These are phyloP conservation scores for Elsinoe arachidis DNA, from an alignment of 2,329 filamentous ascomycete genomes.

Conservation along the genomic window DNA sequence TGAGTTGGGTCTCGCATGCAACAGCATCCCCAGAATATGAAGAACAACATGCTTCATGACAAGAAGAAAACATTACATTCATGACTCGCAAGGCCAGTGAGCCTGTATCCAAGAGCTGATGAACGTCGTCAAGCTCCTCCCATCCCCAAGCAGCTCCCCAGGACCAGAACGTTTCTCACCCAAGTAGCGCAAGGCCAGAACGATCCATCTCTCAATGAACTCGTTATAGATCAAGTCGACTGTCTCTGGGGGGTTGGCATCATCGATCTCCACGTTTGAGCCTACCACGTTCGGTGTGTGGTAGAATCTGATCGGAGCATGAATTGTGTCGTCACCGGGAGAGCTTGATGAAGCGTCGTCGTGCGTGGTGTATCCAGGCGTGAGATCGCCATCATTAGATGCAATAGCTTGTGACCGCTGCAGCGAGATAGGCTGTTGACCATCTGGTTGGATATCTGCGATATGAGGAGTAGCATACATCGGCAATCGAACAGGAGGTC, in stretches of 20 bases:
- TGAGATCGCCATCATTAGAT: conserved; percentile 29
- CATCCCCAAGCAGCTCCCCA: conserved; percentile 44
- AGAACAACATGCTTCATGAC: no score
- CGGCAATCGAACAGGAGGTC: conserved; percentile 10
- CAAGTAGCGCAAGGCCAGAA: conserved; percentile 61
- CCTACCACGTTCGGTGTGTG: conserved; percentile 77
- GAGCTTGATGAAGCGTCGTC: conserved; percentile 69
- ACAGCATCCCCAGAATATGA: no score
- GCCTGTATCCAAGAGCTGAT: conserved; percentile 51
- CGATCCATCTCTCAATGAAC: conserved; percentile 75
- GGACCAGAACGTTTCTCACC: conserved; percentile 45
- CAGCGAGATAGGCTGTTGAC: conserved; percentile 11
- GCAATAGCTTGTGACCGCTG: not conserved
- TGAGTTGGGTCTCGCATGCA: no score
- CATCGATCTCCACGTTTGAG: conserved; percentile 54
- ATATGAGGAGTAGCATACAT: not conserved
- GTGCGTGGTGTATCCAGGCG: conserved; percentile 80
- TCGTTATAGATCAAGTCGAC: conserved; percentile 89
- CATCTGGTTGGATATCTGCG: not conserved
- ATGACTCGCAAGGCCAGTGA: conserved; percentile 45
- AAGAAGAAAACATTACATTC: no score
- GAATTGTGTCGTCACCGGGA: conserved; percentile 77
- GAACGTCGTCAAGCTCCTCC: conserved; percentile 47
- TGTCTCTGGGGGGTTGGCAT: conserved; percentile 48
- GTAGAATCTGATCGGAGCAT: conserved; percentile 66